These are phyloP conservation scores for Coffea humblotiana DNA, from an alignment of 305 asterid genomes.

Conservation along the genomic window DNA sequence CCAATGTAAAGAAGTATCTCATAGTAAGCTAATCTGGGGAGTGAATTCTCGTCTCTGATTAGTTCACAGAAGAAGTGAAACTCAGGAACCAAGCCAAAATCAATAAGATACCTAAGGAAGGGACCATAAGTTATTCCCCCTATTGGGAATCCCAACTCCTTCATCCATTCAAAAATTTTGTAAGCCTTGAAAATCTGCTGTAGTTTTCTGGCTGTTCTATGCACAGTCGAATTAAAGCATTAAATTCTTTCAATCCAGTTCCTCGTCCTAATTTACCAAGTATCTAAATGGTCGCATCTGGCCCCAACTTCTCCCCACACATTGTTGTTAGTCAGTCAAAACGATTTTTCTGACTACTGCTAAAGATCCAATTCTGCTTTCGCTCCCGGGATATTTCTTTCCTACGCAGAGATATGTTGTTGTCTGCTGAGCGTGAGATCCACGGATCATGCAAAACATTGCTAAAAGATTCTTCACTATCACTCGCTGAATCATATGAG, in stretches of 20 bases:
- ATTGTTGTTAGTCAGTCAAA: constrained; percentile 38
- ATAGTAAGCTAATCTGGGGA: constrained; percentile 69
- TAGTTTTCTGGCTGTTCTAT: constrained; percentile 54
- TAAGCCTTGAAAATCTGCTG: constrained; percentile 57
- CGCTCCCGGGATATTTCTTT: constrained; percentile 55
- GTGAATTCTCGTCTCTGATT: constrained; percentile 49
- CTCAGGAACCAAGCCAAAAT: constrained; percentile 65
- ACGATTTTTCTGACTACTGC: constrained; percentile 29
- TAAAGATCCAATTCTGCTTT: constrained; percentile 58
- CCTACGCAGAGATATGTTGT: constrained; percentile 36
- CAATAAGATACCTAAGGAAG: constrained; percentile 63
- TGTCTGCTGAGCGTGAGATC: constrained; percentile 31
- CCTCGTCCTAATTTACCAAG: constrained; percentile 61
- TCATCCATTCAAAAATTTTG: constrained; percentile 48
- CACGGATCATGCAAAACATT: constrained; percentile 41
- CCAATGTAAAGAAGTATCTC: constrained; percentile 74
- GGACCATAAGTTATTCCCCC: constrained; percentile 65
- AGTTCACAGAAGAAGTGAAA: constrained; percentile 66
- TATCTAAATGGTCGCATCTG: constrained; percentile 45
- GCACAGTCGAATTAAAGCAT: constrained; percentile 49
- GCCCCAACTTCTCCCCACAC: constrained; percentile 61
- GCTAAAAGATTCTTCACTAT: constrained; percentile 9
- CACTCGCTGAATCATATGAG: constrained; percentile 22
- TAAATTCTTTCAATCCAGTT: constrained; percentile 63
- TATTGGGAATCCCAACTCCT: constrained; percentile 64